Evolutionary conservation across 164 flowering plant genomes (phyloP).

Genomic region (Liquidambar formosana): DNA sequence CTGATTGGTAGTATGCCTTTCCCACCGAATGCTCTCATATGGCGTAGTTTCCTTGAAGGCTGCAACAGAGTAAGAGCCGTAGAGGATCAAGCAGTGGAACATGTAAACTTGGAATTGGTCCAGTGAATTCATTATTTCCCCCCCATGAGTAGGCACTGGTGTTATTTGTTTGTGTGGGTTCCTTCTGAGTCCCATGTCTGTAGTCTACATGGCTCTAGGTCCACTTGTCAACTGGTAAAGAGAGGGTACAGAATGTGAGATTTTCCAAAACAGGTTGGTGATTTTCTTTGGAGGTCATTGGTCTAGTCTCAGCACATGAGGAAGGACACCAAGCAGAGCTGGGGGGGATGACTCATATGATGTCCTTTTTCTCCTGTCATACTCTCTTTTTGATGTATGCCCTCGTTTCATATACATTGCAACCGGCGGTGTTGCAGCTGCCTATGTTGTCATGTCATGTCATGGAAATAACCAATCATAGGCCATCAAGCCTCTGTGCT

Average conservation of each 20-base stretch:
- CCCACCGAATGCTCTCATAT: conserved; percentile 60
- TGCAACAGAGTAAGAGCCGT: conserved; percentile 34
- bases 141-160: too few relatives aligned
- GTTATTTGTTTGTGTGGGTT: too few relatives aligned
- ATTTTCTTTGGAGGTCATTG: too few relatives aligned
- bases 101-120: background rate
- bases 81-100: conserved; percentile 7
- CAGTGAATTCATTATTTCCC: background rate
- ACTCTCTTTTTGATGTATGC: background rate
- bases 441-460: background rate
- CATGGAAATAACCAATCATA: too few relatives aligned
- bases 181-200: too few relatives aligned
- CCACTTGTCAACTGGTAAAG: too few relatives aligned
- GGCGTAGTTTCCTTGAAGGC: conserved; percentile 77
- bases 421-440: background rate
- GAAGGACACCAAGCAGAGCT: background rate
- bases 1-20: conserved; percentile 66
- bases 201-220: too few relatives aligned
- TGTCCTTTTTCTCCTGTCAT: background rate
- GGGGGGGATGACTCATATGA: background rate
- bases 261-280: too few relatives aligned
- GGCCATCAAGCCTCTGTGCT: too few relatives aligned
- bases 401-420: background rate
- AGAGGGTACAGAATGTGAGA: too few relatives aligned
- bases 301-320: too few relatives aligned